Evolutionary conservation across 2,329 filamentous ascomycete genomes (phyloP).

Genomic region (Paecilomyces dactylethromorphus): DNA sequence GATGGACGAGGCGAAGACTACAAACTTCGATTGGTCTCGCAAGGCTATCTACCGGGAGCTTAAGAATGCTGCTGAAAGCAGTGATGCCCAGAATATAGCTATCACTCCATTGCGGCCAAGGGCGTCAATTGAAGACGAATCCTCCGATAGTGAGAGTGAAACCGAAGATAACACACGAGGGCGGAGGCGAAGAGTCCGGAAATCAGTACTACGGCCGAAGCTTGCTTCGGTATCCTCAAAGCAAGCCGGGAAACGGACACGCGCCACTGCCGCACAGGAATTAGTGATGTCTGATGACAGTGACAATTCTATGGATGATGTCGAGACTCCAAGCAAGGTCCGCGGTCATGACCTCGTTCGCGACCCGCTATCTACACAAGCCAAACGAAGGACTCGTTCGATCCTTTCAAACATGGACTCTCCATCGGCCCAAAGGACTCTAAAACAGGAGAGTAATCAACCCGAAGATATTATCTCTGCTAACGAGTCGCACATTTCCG

Average conservation of each 20-base stretch:
- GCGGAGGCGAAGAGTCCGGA: constrained; percentile 26
- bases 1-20: constrained; percentile 30
- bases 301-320: constrained; percentile 20
- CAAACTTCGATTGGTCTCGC: constrained; percentile 32
- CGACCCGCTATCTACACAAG: constrained; percentile 22
- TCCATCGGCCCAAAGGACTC: constrained; percentile 16
- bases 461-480: constrained; percentile 12
- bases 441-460: constrained; percentile 21
- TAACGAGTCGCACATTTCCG: constrained; percentile 1
- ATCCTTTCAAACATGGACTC: constrained; percentile 21
- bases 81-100: constrained; percentile 18
- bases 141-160: constrained; percentile 25
- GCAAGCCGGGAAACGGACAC: constrained; percentile 35
- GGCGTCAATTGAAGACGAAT: constrained; percentile 17
- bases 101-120: constrained; percentile 29
- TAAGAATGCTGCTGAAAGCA: constrained; percentile 24
- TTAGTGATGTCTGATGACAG: constrained; percentile 22
- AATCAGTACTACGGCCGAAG: constrained; percentile 41
- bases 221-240: constrained; percentile 31
- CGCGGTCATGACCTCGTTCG: constrained; percentile 27
- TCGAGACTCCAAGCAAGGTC: constrained; percentile 28
- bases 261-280: constrained; percentile 19
- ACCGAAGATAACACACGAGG: constrained; percentile 16
- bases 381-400: constrained; percentile 22
- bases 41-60: constrained; percentile 37